Evolutionary conservation across 2,329 filamentous ascomycete genomes (phyloP).

Genomic region (Hymenoscyphus linearis): DNA sequence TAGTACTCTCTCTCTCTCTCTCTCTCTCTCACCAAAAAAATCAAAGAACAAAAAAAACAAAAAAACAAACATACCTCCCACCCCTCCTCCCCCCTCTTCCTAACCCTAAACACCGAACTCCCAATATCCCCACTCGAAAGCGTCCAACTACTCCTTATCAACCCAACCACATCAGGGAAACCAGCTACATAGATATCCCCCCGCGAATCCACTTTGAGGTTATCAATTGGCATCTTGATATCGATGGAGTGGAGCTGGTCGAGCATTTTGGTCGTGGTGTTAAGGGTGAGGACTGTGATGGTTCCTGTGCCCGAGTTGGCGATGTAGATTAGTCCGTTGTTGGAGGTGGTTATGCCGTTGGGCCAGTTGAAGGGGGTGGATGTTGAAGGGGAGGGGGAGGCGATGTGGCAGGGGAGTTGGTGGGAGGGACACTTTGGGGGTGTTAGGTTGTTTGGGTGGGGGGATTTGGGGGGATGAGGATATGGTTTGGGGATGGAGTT

Average conservation of each 20-base stretch:
- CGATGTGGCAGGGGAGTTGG: slow-evolving; percentile 19
- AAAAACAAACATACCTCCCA: slow-evolving; percentile 11
- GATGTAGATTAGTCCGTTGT: slow-evolving; percentile 30
- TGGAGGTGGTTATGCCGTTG: slow-evolving; percentile 28
- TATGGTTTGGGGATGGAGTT: no score
- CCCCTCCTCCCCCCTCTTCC: slow-evolving; percentile 6
- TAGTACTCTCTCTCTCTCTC: neutral
- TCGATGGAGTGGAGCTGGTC: slow-evolving; percentile 21
- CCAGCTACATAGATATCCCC: slow-evolving; percentile 31
- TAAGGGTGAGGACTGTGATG: slow-evolving; percentile 21
- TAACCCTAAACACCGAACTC: slow-evolving; percentile 22
- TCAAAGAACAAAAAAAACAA: neutral
- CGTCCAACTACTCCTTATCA: slow-evolving; percentile 20
- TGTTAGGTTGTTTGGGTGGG: neutral
- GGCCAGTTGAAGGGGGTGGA: slow-evolving; percentile 25
- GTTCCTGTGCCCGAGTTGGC: slow-evolving; percentile 25
- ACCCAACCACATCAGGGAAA: slow-evolving; percentile 26
- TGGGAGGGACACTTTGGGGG: slow-evolving; percentile 8
- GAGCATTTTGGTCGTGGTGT: slow-evolving; percentile 4
- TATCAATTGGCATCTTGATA: slow-evolving; percentile 31
- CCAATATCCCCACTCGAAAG: slow-evolving; percentile 14
- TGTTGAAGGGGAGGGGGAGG: slow-evolving; percentile 6
- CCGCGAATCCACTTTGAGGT: slow-evolving; percentile 30
- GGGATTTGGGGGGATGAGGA: neutral
- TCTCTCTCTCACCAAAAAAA: neutral